Conservation (phyloP, 768 basidiomycete genomes). For the Xerocomus spinulosus region DNA sequence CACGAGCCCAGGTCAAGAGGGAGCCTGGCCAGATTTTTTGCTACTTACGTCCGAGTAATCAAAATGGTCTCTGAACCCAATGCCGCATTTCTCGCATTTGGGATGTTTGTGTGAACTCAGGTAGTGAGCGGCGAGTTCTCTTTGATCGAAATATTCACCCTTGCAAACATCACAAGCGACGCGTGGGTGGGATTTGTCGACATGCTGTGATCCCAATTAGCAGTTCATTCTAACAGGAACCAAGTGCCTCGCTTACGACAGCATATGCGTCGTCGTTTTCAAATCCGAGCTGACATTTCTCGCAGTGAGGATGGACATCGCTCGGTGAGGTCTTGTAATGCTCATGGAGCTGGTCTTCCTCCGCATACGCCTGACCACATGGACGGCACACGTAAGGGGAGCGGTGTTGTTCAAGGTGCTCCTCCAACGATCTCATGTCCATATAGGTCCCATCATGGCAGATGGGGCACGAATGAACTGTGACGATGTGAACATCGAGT, state of each 20-base stretch:
- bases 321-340: slow-evolving; percentile 38
- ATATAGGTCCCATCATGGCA: slow-evolving; percentile 31
- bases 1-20: slow-evolving; percentile 10
- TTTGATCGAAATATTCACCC: slow-evolving; percentile 18
- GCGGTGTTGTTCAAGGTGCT: slow-evolving; percentile 30
- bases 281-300: slow-evolving; percentile 32
- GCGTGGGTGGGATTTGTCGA: slow-evolving; percentile 34
- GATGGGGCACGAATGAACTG: slow-evolving; percentile 30
- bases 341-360: slow-evolving; percentile 34
- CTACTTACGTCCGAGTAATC: slow-evolving; percentile 27
- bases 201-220: slow-evolving; percentile 32
- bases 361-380: slow-evolving; percentile 22
- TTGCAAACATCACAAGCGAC: slow-evolving; percentile 32
- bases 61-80: slow-evolving; percentile 25
- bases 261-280: slow-evolving; percentile 26
- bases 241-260: slow-evolving; percentile 24
- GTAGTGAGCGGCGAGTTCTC: slow-evolving; percentile 25
- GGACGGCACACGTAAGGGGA: slow-evolving; percentile 21
- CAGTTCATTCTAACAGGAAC: neutral
- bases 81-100: slow-evolving; percentile 22
- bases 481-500: slow-evolving; percentile 29
- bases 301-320: slow-evolving; percentile 36
- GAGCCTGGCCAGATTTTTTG: neutral
- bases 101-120: slow-evolving; percentile 25
- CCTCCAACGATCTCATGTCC: slow-evolving; percentile 20